Evolutionary conservation across 768 basidiomycete species (phyloP), one percentile per base, ranked within the genome.

Genomic region (Boletales sp.): DNA sequence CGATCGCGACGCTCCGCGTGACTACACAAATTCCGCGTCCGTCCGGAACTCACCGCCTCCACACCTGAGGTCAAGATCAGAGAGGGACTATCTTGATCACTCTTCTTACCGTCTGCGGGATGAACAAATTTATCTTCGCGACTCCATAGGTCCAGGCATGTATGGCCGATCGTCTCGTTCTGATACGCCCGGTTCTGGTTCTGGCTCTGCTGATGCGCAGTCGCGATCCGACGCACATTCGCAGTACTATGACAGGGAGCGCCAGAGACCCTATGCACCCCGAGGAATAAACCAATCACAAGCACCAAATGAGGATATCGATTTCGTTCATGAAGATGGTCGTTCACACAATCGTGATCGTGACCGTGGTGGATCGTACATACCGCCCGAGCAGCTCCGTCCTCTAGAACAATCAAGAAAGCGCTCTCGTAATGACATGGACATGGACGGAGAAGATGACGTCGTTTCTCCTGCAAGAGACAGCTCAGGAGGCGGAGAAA

Each of bases 391-490:
- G 40, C 76, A 72, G 63, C 68, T 63, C 54, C 73, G 67, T 33
- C 66, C 72, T 49, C 56, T 70, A 60, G 79, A 78, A 41, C 64
- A 75, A 38, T 66, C 70, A 49, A 78, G 80, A 64, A 86, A 83
- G 62, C 75, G 84, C 49, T 74, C 70, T 55, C 74, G 81, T 51
- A 76, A 77, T 44, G 84, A 86, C 47, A 81, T 84, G 81, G 84
- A 86, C 37, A 72, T 78, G 42, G 82, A 83, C 48, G 78, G 69
- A 41, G 78, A 77, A 28, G 72, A 77, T 70, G 78, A 79, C 63
- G 73, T 70, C 55, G 70, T 47, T 48, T 64, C 68, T 18, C 66
- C 58, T 52, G 61, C 54, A 19, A 64, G 57, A 42, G 60, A 57
- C 53, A 60, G 49, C 51, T 62, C 57, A 65, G 63, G 56, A 54